These are phyloP conservation scores for Diutina siamensis DNA, from an alignment of 1,139 yeast species.

Conservation along the genomic window DNA sequence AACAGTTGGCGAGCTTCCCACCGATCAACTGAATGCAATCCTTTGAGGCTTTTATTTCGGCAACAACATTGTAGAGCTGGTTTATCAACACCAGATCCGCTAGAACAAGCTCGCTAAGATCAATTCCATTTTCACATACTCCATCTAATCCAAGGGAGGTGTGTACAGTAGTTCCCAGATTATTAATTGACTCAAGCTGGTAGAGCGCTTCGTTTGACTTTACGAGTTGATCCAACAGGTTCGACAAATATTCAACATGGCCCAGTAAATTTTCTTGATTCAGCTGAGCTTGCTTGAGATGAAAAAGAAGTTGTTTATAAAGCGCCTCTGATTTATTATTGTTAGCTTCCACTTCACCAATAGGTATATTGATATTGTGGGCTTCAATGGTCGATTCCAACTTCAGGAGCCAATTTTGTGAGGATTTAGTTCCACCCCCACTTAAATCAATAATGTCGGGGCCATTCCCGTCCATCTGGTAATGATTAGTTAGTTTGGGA, in stretches of 20 bases:
- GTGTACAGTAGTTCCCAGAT: background rate
- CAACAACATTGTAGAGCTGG: slow-evolving; percentile 50
- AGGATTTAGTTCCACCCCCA: too few relatives aligned
- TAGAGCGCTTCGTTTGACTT: slow-evolving; percentile 17
- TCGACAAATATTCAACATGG: slow-evolving; percentile 23
- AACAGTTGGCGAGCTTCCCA: slow-evolving; percentile 30
- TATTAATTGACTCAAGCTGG: background rate
- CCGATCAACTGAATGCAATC: slow-evolving; percentile 53
- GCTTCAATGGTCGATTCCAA: too few relatives aligned
- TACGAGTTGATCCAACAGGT: slow-evolving; percentile 19
- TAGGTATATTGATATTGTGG: background rate
- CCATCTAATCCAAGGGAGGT: background rate
- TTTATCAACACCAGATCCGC: slow-evolving; percentile 32
- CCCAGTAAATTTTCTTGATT: slow-evolving; percentile 22
- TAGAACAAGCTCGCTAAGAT: slow-evolving; percentile 25
- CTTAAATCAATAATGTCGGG: too few relatives aligned
- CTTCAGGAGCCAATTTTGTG: too few relatives aligned
- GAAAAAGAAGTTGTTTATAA: slow-evolving; percentile 23
- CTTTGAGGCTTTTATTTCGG: slow-evolving; percentile 57
- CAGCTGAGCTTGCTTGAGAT: slow-evolving; percentile 26
- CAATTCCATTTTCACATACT: background rate
- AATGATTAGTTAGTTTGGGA: too few relatives aligned
- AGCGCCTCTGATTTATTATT: slow-evolving; percentile 11
- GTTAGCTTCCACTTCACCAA: background rate
- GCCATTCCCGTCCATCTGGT: too few relatives aligned